Percentiles rank a stretch among this genome's conserved stretches.
These are phyloP conservation scores for Aspergillus pseudoviridinutans DNA, from an alignment of 2,329 filamentous ascomycete species.

Conservation along the genomic window DNA sequence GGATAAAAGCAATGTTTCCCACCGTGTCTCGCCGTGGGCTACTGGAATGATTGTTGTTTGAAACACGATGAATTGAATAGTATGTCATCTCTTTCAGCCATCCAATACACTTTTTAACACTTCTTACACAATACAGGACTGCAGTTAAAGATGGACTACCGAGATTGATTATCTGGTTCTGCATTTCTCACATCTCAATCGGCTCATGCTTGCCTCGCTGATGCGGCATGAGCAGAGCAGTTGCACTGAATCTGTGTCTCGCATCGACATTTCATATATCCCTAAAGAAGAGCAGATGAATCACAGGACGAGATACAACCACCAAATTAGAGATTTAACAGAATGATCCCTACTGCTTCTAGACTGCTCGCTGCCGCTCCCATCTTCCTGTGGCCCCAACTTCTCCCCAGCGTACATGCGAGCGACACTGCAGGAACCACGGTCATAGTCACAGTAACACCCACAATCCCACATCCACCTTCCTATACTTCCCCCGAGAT, in stretches of 20 bases:
- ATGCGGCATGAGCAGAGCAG: not conserved
- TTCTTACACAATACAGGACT: not conserved
- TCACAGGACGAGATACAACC: not conserved
- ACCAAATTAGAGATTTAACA: not conserved
- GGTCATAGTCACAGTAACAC: constrained; percentile 22
- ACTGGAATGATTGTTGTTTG: not conserved
- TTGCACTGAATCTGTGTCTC: not conserved
- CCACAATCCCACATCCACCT: constrained; percentile 25
- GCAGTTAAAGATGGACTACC: not conserved
- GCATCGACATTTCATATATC: not conserved
- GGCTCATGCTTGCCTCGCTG: not conserved
- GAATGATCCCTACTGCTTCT: not conserved
- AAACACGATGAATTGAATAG: not conserved
- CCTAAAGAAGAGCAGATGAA: not conserved
- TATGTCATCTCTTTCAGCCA: not conserved
- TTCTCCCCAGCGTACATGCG: constrained; percentile 2
- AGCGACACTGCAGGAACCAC: constrained; percentile 15
- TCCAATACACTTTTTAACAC: not conserved
- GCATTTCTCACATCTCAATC: not conserved
- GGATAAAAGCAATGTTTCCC: not conserved
- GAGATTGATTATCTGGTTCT: not conserved
- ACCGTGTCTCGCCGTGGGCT: not conserved
- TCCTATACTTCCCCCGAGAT: constrained; percentile 41
- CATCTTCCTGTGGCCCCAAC: not conserved
- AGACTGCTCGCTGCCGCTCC: not conserved